phyloP scores from a whole-genome alignment of 495 filamentous ascomycete species.

The Penicillium odoratum region DNA sequence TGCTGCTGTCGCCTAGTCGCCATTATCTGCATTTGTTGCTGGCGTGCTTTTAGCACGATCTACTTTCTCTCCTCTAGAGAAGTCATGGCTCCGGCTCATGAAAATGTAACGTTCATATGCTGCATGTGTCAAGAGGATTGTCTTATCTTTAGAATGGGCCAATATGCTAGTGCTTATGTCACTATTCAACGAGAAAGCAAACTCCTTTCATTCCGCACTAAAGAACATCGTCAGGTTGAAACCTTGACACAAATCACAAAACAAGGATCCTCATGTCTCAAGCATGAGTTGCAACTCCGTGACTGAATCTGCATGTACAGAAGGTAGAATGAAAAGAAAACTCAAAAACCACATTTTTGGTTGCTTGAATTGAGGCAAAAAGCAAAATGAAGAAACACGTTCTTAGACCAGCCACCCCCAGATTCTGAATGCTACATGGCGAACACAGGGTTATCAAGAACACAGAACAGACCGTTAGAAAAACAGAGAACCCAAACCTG shows the following conservation, averaged over 20 bases:
- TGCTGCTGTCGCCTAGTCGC: not conserved
- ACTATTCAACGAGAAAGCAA: not conserved
- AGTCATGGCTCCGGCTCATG: not conserved
- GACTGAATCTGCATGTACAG: not conserved
- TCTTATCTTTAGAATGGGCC: not conserved
- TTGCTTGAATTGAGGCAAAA: not conserved
- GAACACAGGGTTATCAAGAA: slow-evolving; percentile 4
- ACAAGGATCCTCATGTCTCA: not conserved
- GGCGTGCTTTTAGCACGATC: not conserved
- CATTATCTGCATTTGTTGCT: not conserved
- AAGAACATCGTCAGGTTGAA: not conserved
- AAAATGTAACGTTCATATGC: no score
- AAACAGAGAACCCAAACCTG: slow-evolving; percentile 4
- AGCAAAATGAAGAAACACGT: slow-evolving; percentile 3
- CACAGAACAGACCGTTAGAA: not conserved
- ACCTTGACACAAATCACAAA: not conserved
- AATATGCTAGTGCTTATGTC: not conserved
- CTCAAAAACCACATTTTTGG: slow-evolving; percentile 4
- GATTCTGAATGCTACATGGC: slow-evolving; percentile 8
- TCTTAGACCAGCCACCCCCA: not conserved
- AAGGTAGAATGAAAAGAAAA: not conserved
- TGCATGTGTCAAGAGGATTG: not conserved
- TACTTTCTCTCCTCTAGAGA: not conserved
- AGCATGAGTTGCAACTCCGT: slow-evolving; percentile 1
- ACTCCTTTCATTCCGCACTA: not conserved